These are phyloP conservation scores for Phoma sp. DNA, from an alignment of 2,329 filamentous ascomycete genomes.

Conservation along the genomic window DNA sequence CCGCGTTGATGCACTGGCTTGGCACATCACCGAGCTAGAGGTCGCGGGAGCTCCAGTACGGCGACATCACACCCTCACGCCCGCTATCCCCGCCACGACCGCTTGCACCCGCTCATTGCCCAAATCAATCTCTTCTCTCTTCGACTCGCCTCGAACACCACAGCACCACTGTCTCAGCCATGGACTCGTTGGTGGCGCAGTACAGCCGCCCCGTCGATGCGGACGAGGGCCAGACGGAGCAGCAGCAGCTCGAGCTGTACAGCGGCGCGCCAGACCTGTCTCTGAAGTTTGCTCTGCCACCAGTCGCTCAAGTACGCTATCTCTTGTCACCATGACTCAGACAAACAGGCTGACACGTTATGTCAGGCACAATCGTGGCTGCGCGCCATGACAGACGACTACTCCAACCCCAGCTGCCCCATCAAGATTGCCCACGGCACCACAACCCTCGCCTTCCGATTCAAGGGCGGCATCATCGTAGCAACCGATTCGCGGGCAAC, in stretches of 20 bases:
- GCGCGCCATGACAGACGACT: constrained; percentile 95
- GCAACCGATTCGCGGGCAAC: constrained; percentile 97
- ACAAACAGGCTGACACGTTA: constrained; percentile 5
- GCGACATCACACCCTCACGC: constrained; percentile 24
- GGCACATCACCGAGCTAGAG: constrained; percentile 21
- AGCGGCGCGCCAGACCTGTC: constrained; percentile 77
- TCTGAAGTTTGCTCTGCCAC: constrained; percentile 93
- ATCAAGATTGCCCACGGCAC: constrained; percentile 99
- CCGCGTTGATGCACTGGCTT: background rate
- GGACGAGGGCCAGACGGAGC: constrained; percentile 74
- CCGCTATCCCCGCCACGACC: constrained; percentile 18
- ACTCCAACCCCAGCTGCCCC: constrained; percentile 92
- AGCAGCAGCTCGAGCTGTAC: constrained; percentile 72
- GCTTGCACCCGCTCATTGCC: background rate
- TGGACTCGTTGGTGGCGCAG: constrained; percentile 92
- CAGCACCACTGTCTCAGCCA: constrained; percentile 48
- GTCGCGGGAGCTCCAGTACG: constrained; percentile 29
- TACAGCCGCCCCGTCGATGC: constrained; percentile 82
- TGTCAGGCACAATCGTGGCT: constrained; percentile 87
- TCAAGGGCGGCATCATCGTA: constrained; percentile 97
- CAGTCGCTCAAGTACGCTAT: constrained; percentile 77
- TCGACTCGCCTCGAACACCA: background rate
- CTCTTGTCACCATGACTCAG: background rate
- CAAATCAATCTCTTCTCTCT: background rate
- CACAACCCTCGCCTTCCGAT: constrained; percentile 96